Percentiles rank a stretch among this genome's conserved stretches.
Conservation (phyloP, 1,139 yeast species). For the Yamadazyma pseudoaaseri region DNA sequence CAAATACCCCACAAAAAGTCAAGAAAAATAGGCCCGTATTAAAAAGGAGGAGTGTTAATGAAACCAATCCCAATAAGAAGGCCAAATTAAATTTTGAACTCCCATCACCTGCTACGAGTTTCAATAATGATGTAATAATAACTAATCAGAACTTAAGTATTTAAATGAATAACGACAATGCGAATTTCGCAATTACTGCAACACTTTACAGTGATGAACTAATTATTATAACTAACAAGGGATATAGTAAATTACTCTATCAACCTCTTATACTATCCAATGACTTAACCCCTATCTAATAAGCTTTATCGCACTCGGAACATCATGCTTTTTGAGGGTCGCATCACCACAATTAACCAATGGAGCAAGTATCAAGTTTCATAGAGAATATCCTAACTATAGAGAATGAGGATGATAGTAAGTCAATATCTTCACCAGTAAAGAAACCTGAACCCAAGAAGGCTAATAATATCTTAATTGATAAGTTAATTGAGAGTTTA, state of each 20-base stretch:
- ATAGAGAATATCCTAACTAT: slow-evolving; percentile 27
- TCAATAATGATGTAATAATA: slow-evolving; percentile 12
- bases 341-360: slow-evolving; percentile 6
- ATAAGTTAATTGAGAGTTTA: slow-evolving; percentile 67
- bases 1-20: slow-evolving; percentile 20
- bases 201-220: too few relatives aligned
- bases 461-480: slow-evolving; percentile 46
- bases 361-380: slow-evolving; percentile 32
- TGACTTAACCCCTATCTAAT: too few relatives aligned
- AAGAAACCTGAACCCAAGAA: background rate
- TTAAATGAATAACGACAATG: slow-evolving; percentile 4
- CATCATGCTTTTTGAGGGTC: background rate
- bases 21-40: slow-evolving; percentile 14
- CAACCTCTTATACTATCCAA: too few relatives aligned
- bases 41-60: slow-evolving; percentile 16
- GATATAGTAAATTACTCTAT: too few relatives aligned
- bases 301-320: slow-evolving; percentile 1
- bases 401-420: slow-evolving; percentile 15
- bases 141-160: slow-evolving; percentile 5
- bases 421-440: background rate
- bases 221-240: too few relatives aligned
- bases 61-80: slow-evolving; percentile 1
- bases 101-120: slow-evolving; percentile 24
- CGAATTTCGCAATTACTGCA: too few relatives aligned
- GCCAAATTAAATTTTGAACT: slow-evolving; percentile 15